Conservation (phyloP, 106 monocot genomes). For the Cymbidium sinense region DNA sequence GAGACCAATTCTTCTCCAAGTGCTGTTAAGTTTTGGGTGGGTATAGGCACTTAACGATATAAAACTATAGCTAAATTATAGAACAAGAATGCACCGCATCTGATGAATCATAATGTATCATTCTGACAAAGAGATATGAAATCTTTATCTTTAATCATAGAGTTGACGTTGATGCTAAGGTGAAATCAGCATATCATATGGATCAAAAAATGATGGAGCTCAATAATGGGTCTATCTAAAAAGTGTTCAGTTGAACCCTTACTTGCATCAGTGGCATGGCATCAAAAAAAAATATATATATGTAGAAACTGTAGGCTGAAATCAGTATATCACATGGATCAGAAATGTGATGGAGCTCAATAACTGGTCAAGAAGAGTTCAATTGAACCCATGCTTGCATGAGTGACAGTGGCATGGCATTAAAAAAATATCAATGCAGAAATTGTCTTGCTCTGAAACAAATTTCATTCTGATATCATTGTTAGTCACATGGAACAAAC, state of each 20-base stretch:
- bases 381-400: background rate
- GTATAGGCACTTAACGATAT: background rate
- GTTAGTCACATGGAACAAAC: background rate
- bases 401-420: no score
- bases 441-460: background rate
- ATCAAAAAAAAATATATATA: background rate
- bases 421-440: background rate
- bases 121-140: background rate
- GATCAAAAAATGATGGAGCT: no score
- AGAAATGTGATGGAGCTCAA: background rate
- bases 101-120: background rate
- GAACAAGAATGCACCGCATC: background rate
- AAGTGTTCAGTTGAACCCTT: background rate
- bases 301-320: background rate
- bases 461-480: background rate
- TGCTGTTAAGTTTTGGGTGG: conserved; percentile 29
- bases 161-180: background rate
- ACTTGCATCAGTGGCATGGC: no score
- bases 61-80: background rate
- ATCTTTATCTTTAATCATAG: background rate
- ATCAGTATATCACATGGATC: background rate
- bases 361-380: background rate
- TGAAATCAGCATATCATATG: background rate
- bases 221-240: background rate
- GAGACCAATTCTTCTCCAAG: conserved; percentile 77